phyloP scores from a whole-genome alignment of 2,329 filamentous ascomycete species.

The Sphaerostilbella broomeana region DNA sequence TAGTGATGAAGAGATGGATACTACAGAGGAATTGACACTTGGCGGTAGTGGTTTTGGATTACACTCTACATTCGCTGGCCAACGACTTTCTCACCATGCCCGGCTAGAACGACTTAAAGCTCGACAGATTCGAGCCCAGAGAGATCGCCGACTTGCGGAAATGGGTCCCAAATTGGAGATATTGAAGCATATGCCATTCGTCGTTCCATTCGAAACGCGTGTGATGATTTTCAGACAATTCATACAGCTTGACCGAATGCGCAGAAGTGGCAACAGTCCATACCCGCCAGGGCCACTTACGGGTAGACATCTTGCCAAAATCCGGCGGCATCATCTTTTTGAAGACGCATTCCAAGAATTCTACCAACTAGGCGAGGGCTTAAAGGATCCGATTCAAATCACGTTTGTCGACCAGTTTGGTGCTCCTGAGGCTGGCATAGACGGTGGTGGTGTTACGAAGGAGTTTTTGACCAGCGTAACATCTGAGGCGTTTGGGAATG shows the following conservation, averaged over 20 bases:
- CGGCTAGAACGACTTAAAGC: conserved; percentile 57
- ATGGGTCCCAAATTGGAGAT: conserved; percentile 85
- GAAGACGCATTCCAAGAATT: conserved; percentile 81
- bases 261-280: conserved; percentile 18
- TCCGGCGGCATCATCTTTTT: conserved; percentile 73
- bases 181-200: conserved; percentile 91
- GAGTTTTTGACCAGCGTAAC: conserved; percentile 91
- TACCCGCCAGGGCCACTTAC: conserved; percentile 27
- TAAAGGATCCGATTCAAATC: conserved; percentile 95
- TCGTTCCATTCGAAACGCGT: conserved; percentile 85
- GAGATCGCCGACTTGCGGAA: conserved; percentile 66
- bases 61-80: conserved; percentile 41
- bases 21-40: conserved; percentile 28
- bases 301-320: conserved; percentile 66
- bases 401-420: conserved; percentile 92
- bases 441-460: conserved; percentile 94
- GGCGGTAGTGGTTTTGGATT: conserved; percentile 20
- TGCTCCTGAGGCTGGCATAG: conserved; percentile 82
- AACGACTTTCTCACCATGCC: conserved; percentile 55
- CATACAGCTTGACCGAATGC: conserved; percentile 60
- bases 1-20: conserved; percentile 22
- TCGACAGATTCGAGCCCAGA: conserved; percentile 59
- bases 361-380: conserved; percentile 67
- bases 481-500: conserved; percentile 67
- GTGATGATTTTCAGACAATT: conserved; percentile 94